Conservation (phyloP, 306 rosid genomes). For the Ceratonia siliqua region DNA sequence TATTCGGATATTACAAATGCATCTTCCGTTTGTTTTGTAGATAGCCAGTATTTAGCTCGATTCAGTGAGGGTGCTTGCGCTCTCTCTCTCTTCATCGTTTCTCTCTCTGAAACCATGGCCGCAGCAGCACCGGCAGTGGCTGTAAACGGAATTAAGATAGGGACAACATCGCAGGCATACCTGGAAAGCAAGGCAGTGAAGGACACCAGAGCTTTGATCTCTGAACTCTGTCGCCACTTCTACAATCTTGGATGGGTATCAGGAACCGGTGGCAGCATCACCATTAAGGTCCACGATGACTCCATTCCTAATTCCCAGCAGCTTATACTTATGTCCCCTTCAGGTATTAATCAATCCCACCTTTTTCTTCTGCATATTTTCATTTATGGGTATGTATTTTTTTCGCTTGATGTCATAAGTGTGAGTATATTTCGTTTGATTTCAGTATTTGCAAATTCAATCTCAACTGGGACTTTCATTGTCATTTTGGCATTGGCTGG, state of each 20-base stretch:
- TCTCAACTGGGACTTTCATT: not conserved
- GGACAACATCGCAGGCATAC: constrained; percentile 63
- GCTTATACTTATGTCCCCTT: constrained; percentile 79
- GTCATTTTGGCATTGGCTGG: constrained; percentile 9
- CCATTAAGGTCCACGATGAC: constrained; percentile 79
- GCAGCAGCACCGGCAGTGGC: constrained; percentile 34
- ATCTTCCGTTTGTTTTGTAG: not conserved
- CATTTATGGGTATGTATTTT: constrained; percentile 2
- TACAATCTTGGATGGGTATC: constrained; percentile 92
- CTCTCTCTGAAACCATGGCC: constrained; percentile 44
- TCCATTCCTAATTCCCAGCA: constrained; percentile 73
- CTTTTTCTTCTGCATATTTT: not conserved
- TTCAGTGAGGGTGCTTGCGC: not conserved
- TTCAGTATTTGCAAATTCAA: not conserved
- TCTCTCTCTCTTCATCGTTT: not conserved
- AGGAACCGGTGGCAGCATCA: constrained; percentile 95
- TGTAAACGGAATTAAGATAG: constrained; percentile 51
- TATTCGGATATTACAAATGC: too few relatives aligned
- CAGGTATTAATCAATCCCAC: constrained; percentile 51
- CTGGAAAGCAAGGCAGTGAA: constrained; percentile 64
- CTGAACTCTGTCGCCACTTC: constrained; percentile 93
- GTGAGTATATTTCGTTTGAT: not conserved
- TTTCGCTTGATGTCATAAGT: not conserved
- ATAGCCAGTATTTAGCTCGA: constrained; percentile 34
- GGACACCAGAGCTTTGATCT: constrained; percentile 70